These are phyloP conservation scores for Nepenthes alata DNA, from an alignment of 179 eudicot genomes.

Conservation along the genomic window DNA sequence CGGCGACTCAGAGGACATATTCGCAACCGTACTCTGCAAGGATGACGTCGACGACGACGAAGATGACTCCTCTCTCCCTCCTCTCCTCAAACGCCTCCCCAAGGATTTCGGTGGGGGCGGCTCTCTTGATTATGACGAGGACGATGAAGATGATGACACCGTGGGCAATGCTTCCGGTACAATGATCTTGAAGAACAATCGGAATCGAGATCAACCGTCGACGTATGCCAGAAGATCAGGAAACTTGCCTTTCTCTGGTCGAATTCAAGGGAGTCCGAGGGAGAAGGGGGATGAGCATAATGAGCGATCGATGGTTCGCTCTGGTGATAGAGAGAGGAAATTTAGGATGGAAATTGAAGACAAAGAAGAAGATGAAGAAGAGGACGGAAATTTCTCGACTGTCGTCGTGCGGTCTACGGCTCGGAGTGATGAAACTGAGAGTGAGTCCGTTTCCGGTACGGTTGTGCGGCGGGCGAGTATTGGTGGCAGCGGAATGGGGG, in stretches of 20 bases:
- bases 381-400: constrained; percentile 45
- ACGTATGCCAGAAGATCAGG: constrained; percentile 21
- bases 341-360: constrained; percentile 14
- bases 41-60: constrained; percentile 2
- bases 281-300: constrained; percentile 18
- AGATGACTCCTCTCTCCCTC: constrained; percentile 58
- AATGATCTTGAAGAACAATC: constrained; percentile 41
- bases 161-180: constrained; percentile 45
- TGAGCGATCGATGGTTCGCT: constrained; percentile 19
- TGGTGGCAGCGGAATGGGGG: constrained; percentile 21
- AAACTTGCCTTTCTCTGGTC: constrained; percentile 9
- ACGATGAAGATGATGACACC: constrained; percentile 13
- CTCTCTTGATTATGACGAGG: constrained; percentile 36
- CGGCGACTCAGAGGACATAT: not conserved
- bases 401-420: constrained; percentile 48
- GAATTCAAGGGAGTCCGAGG: constrained; percentile 13
- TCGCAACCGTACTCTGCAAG: not conserved
- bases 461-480: constrained; percentile 37
- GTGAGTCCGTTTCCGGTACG: constrained; percentile 41
- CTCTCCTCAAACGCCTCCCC: constrained; percentile 76
- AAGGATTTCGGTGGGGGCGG: constrained; percentile 69
- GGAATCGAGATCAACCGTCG: constrained; percentile 8
- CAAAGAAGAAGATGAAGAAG: constrained; percentile 36
- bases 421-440: constrained; percentile 22
- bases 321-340: constrained; percentile 18